These are phyloP conservation scores for Ophiostoma angusticollis DNA, from an alignment of 2,329 filamentous ascomycete genomes.

Conservation along the genomic window DNA sequence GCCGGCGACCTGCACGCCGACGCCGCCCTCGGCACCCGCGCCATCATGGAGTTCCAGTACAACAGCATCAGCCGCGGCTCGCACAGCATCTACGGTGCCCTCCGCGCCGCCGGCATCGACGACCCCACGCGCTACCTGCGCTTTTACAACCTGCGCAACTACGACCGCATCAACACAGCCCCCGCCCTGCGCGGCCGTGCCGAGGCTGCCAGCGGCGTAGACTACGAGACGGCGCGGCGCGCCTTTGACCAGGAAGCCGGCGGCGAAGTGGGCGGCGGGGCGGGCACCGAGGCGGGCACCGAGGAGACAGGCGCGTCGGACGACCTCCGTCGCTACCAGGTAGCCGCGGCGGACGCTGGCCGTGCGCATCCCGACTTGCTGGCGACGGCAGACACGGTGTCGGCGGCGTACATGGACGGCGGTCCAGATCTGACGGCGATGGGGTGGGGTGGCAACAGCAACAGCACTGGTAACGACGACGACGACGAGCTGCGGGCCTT, in stretches of 20 bases:
- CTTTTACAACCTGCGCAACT: conserved; percentile 77
- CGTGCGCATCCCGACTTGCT: conserved; percentile 2
- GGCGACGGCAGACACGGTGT: conserved; percentile 55
- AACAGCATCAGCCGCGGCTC: conserved; percentile 65
- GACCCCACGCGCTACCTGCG: conserved; percentile 62
- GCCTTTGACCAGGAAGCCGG: conserved; percentile 52
- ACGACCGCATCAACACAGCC: conserved; percentile 68
- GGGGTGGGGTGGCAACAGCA: conserved; percentile 29
- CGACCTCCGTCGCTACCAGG: conserved; percentile 59
- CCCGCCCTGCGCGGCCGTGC: conserved; percentile 45
- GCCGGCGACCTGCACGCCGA: conserved; percentile 66
- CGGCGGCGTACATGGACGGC: conserved; percentile 70
- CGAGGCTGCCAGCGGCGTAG: conserved; percentile 51
- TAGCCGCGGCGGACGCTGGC: conserved; percentile 39
- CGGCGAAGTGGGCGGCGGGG: too few species aligned
- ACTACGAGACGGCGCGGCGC: conserved; percentile 51
- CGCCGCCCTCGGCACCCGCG: conserved; percentile 60
- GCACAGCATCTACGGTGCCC: conserved; percentile 61
- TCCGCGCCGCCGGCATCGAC: conserved; percentile 49
- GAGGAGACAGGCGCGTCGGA: too few species aligned
- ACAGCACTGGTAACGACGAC: conserved; percentile 14
- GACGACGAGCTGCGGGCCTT: conserved; percentile 47
- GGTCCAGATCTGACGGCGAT: conserved; percentile 53
- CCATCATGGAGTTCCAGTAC: conserved; percentile 85
- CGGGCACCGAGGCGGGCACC: too few species aligned